These are phyloP conservation scores for Phytopythium sindhum DNA, from an alignment of 352 stramenopile species.

Conservation along the genomic window DNA sequence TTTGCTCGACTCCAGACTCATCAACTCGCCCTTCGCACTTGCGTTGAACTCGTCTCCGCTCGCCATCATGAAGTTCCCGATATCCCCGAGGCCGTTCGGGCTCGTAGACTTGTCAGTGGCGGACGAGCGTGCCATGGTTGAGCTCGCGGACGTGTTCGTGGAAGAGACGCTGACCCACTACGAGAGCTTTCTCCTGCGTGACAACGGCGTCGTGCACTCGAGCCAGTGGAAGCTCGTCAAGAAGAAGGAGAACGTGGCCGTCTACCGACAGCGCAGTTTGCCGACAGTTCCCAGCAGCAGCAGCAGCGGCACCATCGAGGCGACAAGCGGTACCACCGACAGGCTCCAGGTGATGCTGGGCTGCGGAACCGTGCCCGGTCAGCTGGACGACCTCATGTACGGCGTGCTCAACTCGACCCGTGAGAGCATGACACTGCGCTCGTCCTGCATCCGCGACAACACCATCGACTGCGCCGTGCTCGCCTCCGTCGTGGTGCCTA, in stretches of 20 bases:
- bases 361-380: conserved; percentile 24
- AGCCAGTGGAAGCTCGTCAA: conserved; percentile 41
- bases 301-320: conserved; percentile 1
- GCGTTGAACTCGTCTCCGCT: not conserved
- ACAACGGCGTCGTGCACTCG: conserved; percentile 21
- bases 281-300: not conserved
- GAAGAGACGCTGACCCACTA: conserved; percentile 31
- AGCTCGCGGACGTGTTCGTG: conserved; percentile 23
- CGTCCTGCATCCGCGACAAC: conserved; percentile 26
- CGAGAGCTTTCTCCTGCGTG: conserved; percentile 22
- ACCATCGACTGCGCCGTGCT: conserved; percentile 26
- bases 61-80: conserved; percentile 22
- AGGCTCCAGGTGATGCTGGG: conserved; percentile 19
- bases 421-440: conserved; percentile 26
- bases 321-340: not conserved
- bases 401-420: conserved; percentile 20
- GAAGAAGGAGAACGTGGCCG: conserved; percentile 20
- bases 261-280: conserved; percentile 29
- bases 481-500: conserved; percentile 12
- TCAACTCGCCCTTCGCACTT: not conserved
- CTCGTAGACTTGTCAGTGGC: conserved; percentile 25
- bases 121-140: conserved; percentile 27
- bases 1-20: not conserved
- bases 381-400: conserved; percentile 30
- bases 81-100: conserved; percentile 22